Evolutionary conservation across 148 eudicot species (phyloP).

Genomic region (Beta vulgaris): DNA sequence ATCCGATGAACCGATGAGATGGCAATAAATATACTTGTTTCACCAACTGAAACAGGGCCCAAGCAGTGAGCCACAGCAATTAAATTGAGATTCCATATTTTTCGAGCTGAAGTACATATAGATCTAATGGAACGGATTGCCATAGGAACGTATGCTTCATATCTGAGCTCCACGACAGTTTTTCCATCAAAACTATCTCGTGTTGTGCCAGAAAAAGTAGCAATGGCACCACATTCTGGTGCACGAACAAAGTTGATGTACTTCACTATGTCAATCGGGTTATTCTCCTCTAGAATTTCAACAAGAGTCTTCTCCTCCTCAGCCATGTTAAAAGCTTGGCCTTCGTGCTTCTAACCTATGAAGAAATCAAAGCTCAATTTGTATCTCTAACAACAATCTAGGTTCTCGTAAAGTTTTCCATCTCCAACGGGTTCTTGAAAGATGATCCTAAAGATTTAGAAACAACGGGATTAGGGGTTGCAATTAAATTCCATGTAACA

Average conservation of each 20-base stretch:
- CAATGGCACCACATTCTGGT: slow-evolving; percentile 74
- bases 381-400: background rate
- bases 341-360: background rate
- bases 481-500: background rate
- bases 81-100: slow-evolving; percentile 53
- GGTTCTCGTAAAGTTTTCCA: background rate
- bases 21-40: slow-evolving; percentile 76
- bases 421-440: background rate
- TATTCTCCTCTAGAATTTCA: slow-evolving; percentile 68
- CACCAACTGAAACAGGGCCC: slow-evolving; percentile 80
- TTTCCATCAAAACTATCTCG: slow-evolving; percentile 83
- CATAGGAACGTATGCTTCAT: slow-evolving; percentile 90
- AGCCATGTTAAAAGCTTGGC: slow-evolving; percentile 24
- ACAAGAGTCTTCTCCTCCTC: slow-evolving; percentile 56
- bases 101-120: slow-evolving; percentile 64
- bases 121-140: slow-evolving; percentile 69
- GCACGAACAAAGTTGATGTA: slow-evolving; percentile 67
- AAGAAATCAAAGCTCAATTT: background rate
- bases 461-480: background rate
- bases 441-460: background rate
- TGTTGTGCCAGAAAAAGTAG: slow-evolving; percentile 88
- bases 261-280: slow-evolving; percentile 66
- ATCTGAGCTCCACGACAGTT: slow-evolving; percentile 71
- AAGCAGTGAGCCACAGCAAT: slow-evolving; percentile 73
- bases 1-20: slow-evolving; percentile 72